Evolutionary conservation across 2,329 filamentous ascomycete species (phyloP).

Genomic region (Apiospora aurea): DNA sequence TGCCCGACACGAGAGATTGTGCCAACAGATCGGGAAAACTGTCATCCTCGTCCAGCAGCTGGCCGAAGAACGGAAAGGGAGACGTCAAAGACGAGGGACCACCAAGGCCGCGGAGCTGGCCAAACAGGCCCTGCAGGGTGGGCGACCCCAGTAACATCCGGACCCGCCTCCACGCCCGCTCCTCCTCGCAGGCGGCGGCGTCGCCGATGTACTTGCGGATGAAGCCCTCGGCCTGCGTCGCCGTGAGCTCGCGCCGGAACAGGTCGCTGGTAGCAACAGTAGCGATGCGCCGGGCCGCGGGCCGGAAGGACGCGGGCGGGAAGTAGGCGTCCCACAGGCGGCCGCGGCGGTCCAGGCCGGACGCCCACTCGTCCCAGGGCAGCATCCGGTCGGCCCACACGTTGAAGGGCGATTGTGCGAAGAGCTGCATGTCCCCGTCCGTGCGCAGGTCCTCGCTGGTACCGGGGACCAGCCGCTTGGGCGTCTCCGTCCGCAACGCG

Average conservation of each 20-base stretch:
- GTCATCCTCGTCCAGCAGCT: background rate
- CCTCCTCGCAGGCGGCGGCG: constrained; percentile 24
- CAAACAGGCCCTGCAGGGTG: background rate
- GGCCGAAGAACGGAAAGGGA: no score
- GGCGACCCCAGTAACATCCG: background rate
- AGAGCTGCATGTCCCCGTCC: no score
- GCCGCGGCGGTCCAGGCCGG: constrained; percentile 46
- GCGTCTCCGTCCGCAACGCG: background rate
- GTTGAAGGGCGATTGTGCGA: background rate
- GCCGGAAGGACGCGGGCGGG: constrained; percentile 28
- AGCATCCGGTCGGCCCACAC: constrained; percentile 40
- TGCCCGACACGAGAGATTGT: background rate
- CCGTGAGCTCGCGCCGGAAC: background rate
- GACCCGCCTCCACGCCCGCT: background rate
- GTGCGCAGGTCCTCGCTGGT: no score
- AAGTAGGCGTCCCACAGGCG: constrained; percentile 47
- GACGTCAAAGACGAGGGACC: no score
- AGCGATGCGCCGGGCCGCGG: constrained; percentile 20
- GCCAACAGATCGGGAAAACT: background rate
- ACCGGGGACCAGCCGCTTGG: background rate
- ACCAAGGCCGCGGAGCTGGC: background rate
- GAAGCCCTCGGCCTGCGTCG: background rate
- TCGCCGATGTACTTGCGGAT: constrained; percentile 15
- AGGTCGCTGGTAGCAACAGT: background rate
- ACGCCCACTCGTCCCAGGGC: constrained; percentile 51